Evolutionary conservation across 129 eudicot genomes (phyloP).

Genomic region (Solidago caesia): DNA sequence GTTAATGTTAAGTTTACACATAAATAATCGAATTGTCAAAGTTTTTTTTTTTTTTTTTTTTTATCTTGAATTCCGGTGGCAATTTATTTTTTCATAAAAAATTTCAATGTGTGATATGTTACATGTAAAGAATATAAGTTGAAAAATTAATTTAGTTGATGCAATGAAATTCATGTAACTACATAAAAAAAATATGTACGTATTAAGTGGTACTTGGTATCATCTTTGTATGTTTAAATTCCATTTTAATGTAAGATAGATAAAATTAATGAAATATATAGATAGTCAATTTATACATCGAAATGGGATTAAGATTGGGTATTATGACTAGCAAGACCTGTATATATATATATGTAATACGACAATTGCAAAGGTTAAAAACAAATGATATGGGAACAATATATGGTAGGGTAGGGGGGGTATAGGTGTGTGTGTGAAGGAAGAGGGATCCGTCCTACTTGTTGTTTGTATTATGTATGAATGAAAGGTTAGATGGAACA

Average conservation of each 20-base stretch:
- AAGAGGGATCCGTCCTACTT: constrained; percentile 29
- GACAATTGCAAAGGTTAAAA: neutral
- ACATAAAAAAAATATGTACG: no score
- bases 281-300: neutral
- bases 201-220: no score
- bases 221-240: no score
- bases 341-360: neutral
- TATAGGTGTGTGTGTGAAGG: neutral
- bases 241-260: neutral
- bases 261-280: neutral
- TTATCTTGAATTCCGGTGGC: no score
- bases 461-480: constrained; percentile 33
- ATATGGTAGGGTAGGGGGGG: neutral
- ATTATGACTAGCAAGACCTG: neutral
- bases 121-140: no score
- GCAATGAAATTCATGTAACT: no score
- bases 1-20: no score
- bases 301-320: neutral
- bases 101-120: no score
- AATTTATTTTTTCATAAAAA: no score
- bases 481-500: constrained; percentile 32
- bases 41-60: no score
- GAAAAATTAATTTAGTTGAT: no score
- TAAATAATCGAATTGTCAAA: no score
- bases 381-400: constrained; percentile 1